Percentiles rank a stretch among this genome's conserved stretches.
These are phyloP conservation scores for Amphirosellinia nigrospora DNA, from an alignment of 495 filamentous ascomycete genomes.

Conservation along the genomic window DNA sequence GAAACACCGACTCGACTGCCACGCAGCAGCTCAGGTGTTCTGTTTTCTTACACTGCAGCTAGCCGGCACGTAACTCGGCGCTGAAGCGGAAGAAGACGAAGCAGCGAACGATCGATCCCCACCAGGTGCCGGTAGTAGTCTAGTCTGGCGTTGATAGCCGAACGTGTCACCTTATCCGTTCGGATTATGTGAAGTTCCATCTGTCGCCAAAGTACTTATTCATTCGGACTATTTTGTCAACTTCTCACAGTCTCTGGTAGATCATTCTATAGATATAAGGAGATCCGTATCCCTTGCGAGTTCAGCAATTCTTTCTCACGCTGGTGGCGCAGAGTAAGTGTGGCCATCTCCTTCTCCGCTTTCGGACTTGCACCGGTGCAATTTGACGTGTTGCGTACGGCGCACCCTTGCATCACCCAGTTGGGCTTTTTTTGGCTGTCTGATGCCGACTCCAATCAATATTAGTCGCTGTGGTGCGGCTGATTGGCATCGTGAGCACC, in stretches of 20 bases:
- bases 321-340: not conserved
- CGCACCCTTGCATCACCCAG: conserved; percentile 11
- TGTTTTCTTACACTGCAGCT: not conserved
- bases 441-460: conserved; percentile 12
- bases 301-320: not conserved
- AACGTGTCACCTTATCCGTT: not conserved
- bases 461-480: conserved; percentile 27
- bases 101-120: conserved; percentile 5
- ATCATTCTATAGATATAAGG: not conserved
- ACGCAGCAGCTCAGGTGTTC: not conserved
- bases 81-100: not conserved
- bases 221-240: not conserved
- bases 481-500: conserved; percentile 32
- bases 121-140: not conserved
- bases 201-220: not conserved
- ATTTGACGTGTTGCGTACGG: not conserved
- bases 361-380: conserved; percentile 18
- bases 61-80: not conserved
- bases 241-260: not conserved
- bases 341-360: conserved; percentile 18
- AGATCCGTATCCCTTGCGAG: not conserved
- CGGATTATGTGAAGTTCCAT: not conserved
- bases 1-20: not conserved
- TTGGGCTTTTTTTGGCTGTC: conserved; percentile 17
- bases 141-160: not conserved